These are phyloP conservation scores for Fusarium sp. DNA, from an alignment of 2,329 filamentous ascomycete species.

Conservation along the genomic window DNA sequence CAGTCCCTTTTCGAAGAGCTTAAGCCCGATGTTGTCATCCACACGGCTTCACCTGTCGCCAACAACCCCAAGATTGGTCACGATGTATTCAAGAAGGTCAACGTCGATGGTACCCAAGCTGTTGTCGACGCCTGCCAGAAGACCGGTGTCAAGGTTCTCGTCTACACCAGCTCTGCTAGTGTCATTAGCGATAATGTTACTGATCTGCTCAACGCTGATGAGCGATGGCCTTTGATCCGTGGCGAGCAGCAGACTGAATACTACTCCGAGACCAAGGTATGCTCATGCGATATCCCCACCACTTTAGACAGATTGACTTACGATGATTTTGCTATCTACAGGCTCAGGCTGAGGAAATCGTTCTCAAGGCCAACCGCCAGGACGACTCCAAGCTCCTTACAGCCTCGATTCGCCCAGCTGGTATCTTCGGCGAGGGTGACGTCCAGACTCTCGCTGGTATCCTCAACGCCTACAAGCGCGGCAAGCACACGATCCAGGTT, in stretches of 20 bases:
- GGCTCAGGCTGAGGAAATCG: constrained; percentile 84
- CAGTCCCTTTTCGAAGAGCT: constrained; percentile 71
- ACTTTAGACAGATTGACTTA: constrained; percentile 1
- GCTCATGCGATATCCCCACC: not conserved
- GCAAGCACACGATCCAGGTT: constrained; percentile 81
- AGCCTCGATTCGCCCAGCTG: constrained; percentile 84
- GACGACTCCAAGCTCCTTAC: constrained; percentile 73
- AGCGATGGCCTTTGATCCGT: constrained; percentile 80
- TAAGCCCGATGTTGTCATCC: constrained; percentile 85
- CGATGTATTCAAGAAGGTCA: constrained; percentile 80
- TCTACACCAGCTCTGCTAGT: constrained; percentile 91
- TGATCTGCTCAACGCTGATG: constrained; percentile 86
- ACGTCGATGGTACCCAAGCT: constrained; percentile 85
- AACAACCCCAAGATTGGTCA: constrained; percentile 67
- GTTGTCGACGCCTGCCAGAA: constrained; percentile 79
- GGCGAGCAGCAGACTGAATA: constrained; percentile 79
- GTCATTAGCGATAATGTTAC: constrained; percentile 84
- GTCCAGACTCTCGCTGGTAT: constrained; percentile 79
- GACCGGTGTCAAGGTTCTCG: constrained; percentile 80
- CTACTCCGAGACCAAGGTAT: constrained; percentile 91
- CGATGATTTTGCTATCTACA: constrained; percentile 30
- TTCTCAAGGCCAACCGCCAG: constrained; percentile 78
- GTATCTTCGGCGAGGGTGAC: constrained; percentile 93
- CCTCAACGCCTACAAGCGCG: constrained; percentile 74
- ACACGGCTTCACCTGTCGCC: constrained; percentile 81